Conservation (phyloP, 257 asterid genomes). For the Henckelia pumila region DNA sequence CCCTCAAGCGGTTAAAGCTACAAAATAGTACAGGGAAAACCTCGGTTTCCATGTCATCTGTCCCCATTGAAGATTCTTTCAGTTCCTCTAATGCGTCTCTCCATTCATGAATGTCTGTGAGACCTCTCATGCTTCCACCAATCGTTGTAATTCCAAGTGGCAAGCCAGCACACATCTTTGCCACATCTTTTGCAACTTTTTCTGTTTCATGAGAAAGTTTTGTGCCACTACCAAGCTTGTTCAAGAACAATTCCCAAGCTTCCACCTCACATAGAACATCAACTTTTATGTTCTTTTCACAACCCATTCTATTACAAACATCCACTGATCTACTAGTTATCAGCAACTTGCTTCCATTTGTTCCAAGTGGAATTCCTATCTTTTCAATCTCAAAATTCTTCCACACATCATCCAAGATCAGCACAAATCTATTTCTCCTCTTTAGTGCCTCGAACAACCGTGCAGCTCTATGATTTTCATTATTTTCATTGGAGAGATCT, state of each 20-base stretch:
- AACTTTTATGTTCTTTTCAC: conserved; percentile 31
- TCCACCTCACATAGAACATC: conserved; percentile 20
- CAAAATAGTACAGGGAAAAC: conserved; percentile 27
- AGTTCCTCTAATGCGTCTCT: conserved; percentile 32
- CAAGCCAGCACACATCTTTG: conserved; percentile 28
- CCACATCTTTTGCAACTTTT: conserved; percentile 27
- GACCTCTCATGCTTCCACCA: conserved; percentile 37
- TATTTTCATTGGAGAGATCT: conserved; percentile 19
- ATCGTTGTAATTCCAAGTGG: conserved; percentile 28
- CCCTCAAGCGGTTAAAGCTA: conserved; percentile 27
- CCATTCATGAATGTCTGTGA: conserved; percentile 32
- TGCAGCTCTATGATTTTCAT: conserved; percentile 28
- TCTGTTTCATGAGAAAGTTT: conserved; percentile 23
- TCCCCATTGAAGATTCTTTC: conserved; percentile 25
- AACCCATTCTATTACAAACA: conserved; percentile 27
- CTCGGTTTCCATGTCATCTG: conserved; percentile 25
- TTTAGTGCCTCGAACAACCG: conserved; percentile 17
- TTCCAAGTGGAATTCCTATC: conserved; percentile 26
- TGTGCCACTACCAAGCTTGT: conserved; percentile 22
- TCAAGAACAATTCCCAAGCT: conserved; percentile 27
- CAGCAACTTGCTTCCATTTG: conserved; percentile 29
- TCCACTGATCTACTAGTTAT: conserved; percentile 27
- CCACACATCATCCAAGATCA: conserved; percentile 31
- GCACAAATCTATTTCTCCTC: conserved; percentile 21
- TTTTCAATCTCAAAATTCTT: conserved; percentile 23